These are phyloP conservation scores for Saccharomycopsis sp. DNA, from an alignment of 805 yeast species.

Conservation along the genomic window DNA sequence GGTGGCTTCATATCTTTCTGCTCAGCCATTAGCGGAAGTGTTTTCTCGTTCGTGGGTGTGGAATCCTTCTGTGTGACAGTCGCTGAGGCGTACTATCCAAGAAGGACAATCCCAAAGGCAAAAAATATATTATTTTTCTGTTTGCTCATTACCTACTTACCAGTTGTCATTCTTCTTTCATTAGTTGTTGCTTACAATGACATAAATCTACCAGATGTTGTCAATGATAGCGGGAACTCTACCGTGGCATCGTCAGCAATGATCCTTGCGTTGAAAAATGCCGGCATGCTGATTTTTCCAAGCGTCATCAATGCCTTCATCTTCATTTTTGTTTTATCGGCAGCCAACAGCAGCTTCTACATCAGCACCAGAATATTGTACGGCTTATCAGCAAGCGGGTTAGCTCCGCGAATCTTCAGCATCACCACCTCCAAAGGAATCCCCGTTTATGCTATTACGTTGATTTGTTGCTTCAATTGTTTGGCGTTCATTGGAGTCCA, in stretches of 20 bases:
- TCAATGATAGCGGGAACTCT: conserved; percentile 33
- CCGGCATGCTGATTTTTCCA: conserved; percentile 42
- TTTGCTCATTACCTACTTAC: conserved; percentile 46
- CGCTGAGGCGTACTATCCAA: conserved; percentile 43
- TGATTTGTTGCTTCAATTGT: conserved; percentile 34
- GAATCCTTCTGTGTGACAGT: conserved; percentile 45
- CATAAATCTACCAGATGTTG: conserved; percentile 27
- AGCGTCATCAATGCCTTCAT: conserved; percentile 43
- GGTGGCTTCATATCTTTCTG: conserved; percentile 47
- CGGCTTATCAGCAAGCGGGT: conserved; percentile 39
- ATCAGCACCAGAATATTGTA: conserved; percentile 38
- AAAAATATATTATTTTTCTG: conserved; percentile 48
- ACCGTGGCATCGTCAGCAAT: conserved; percentile 44
- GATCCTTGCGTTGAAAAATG: conserved; percentile 42
- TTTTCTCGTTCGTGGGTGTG: conserved; percentile 44
- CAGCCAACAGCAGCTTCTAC: conserved; percentile 41
- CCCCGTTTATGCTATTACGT: conserved; percentile 36
- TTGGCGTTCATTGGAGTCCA: conserved; percentile 40
- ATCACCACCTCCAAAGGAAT: conserved; percentile 38
- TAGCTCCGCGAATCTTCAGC: conserved; percentile 37
- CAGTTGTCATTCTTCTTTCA: conserved; percentile 47
- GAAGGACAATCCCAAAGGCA: conserved; percentile 45
- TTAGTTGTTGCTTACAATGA: conserved; percentile 51
- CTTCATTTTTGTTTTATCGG: conserved; percentile 37
- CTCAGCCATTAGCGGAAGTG: conserved; percentile 48